Base-by-base conservation (phyloP, 441 rosid genomes). In the Theobroma grandiflorum region DNA sequence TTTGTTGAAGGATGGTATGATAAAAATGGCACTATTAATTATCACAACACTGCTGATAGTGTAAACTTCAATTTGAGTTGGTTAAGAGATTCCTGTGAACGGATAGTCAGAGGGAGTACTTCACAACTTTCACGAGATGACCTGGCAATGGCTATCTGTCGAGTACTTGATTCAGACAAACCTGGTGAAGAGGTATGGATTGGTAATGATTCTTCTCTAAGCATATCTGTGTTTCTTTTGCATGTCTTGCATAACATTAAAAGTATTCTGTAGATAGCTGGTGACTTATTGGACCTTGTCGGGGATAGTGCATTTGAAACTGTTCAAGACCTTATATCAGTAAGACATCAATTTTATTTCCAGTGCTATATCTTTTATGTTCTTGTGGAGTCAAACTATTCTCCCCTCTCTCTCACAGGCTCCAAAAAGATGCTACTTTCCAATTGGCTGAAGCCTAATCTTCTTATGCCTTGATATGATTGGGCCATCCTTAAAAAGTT, bases 241-340 rank as follows among this genome's bases (percentile, higher is more conserved):
- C 45, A 37, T 55, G 49, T 80, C 58, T 55, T 63, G 78, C 50
- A 42, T 68, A 53, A 31, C 57, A 77, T 78, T 70, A 66, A 50
- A 74, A 49, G 38, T 81, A 20, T 65, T 78, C 72, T 84, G 63
- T 82, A 96, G 99, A 91, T 94, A 86, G 99, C 98, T 77, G 92
- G 97, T 74, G 99, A 93, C 59, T 85, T 94, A 63, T 80, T 96
- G 92, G 98, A 96, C 88, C 97, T 96, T 85, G 93, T 92, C 33
- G 99, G 99, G 77, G 99, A 96, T 87, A 55, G 92, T 76, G 96
- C 93, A 75, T 96, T 96, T 86, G 99, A 93, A 88, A 91, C 87
- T 70, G 94, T 96, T 85, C 99, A 94, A 87, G 95, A 94, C 80
- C 93, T 96, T 78, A 69, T 96, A 59, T 82, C 81, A 84, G 99